Conservation (phyloP, 108 stramenopile genomes). For the Epipyxis sp. region DNA sequence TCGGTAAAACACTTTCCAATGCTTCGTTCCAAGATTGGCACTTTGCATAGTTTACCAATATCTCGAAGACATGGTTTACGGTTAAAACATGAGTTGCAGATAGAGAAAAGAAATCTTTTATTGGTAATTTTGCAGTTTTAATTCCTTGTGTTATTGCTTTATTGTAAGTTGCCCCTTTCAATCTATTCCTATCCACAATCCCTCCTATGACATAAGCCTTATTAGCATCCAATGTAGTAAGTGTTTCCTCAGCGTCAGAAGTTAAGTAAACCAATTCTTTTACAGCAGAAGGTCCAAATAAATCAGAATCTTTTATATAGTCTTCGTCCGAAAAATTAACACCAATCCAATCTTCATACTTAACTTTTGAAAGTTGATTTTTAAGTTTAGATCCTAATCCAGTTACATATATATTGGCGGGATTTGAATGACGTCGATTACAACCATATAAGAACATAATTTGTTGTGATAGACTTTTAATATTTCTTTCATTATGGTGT, state of each 20-base stretch:
- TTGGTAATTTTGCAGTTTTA: constrained; percentile 3
- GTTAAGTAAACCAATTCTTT: constrained; percentile 40
- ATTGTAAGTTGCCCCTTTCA: constrained; percentile 29
- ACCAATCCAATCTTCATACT: constrained; percentile 19
- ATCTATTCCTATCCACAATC: constrained; percentile 44
- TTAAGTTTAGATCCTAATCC: constrained; percentile 1
- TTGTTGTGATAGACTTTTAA: constrained; percentile 21
- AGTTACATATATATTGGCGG: background rate
- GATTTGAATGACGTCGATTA: constrained; percentile 12
- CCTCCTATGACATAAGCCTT: constrained; percentile 41
- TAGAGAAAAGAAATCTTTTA: background rate
- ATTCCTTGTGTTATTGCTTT: constrained; percentile 27
- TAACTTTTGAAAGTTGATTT: background rate
- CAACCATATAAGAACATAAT: constrained; percentile 39
- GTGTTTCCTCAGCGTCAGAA: constrained; percentile 29
- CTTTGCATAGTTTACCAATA: background rate
- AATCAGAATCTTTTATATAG: constrained; percentile 1
- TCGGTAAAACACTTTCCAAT: background rate
- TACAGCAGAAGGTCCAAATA: background rate
- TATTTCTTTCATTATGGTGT: constrained; percentile 9
- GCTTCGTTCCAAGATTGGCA: background rate
- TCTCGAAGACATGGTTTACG: constrained; percentile 44
- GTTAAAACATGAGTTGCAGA: constrained; percentile 27
- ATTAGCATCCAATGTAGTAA: constrained; percentile 13
- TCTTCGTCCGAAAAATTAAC: background rate